Conservation (phyloP, 805 yeast species). For the Saturnispora silvae region DNA sequence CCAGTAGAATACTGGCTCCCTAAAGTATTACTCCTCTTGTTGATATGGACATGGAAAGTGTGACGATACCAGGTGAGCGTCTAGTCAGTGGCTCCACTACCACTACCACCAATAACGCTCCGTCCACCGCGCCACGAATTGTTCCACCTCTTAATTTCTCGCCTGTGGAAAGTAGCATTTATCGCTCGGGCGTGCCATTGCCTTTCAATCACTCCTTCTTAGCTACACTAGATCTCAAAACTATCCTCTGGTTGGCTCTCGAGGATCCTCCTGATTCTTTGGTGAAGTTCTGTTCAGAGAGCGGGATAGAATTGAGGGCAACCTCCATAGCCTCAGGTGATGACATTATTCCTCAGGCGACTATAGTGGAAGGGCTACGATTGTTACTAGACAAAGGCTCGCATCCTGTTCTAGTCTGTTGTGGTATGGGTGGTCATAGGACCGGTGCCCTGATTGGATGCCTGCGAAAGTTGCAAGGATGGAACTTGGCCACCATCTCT, state of each 20-base stretch:
- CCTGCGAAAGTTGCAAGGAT: slow-evolving; percentile 82
- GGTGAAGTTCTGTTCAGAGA: slow-evolving; percentile 65
- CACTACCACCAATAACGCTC: too few species aligned
- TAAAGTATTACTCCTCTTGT: too few species aligned
- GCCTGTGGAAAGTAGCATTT: slow-evolving; percentile 81
- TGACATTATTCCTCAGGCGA: background rate
- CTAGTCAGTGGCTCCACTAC: too few species aligned
- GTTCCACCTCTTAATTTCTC: slow-evolving; percentile 94
- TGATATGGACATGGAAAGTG: too few species aligned
- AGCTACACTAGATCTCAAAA: slow-evolving; percentile 58
- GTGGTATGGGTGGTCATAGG: slow-evolving; percentile 97
- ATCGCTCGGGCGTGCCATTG: slow-evolving; percentile 90
- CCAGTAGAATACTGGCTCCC: too few species aligned
- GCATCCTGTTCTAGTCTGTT: slow-evolving; percentile 83
- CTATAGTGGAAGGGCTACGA: slow-evolving; percentile 42
- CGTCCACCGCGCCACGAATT: slow-evolving; percentile 35
- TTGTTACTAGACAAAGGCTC: slow-evolving; percentile 67
- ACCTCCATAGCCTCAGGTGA: slow-evolving; percentile 39
- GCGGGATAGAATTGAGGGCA: slow-evolving; percentile 51
- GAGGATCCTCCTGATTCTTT: slow-evolving; percentile 92
- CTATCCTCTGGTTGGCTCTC: slow-evolving; percentile 88
- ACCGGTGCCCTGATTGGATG: slow-evolving; percentile 97
- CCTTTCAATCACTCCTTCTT: slow-evolving; percentile 86
- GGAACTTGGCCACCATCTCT: slow-evolving; percentile 89
- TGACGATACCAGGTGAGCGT: background rate